A percentile compares a stretch with the other conserved stretches of the same genome.
phyloP scores from a whole-genome alignment of 495 filamentous ascomycete genomes.

The Ramalina intermedia region DNA sequence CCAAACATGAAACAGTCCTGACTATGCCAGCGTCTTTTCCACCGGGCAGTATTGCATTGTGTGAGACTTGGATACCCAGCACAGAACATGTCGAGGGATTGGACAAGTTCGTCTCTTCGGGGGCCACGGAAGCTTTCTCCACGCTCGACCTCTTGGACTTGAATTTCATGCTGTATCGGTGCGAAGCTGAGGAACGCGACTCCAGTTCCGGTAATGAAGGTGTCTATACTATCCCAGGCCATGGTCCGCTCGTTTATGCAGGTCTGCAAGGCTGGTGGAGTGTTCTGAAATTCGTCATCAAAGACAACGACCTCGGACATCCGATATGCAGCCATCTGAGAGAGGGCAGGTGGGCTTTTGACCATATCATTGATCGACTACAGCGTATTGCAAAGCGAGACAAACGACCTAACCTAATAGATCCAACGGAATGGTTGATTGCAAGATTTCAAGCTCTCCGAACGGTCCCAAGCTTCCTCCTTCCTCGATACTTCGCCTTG shows the following conservation, averaged over 20 bases:
- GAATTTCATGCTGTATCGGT: constrained; percentile 84
- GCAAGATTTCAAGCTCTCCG: constrained; percentile 74
- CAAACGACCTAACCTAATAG: constrained; percentile 41
- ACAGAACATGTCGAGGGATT: constrained; percentile 67
- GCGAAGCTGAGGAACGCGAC: constrained; percentile 83
- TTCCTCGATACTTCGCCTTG: constrained; percentile 86
- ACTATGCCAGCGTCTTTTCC: constrained; percentile 69
- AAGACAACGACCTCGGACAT: constrained; percentile 82
- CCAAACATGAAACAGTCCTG: constrained; percentile 59
- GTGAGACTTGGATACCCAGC: constrained; percentile 85
- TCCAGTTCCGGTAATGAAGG: constrained; percentile 68
- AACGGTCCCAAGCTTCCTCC: constrained; percentile 70
- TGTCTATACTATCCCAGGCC: constrained; percentile 68
- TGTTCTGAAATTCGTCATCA: constrained; percentile 68
- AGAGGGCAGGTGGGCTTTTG: constrained; percentile 86
- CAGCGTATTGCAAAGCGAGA: constrained; percentile 51
- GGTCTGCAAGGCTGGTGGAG: constrained; percentile 99
- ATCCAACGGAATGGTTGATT: constrained; percentile 62
- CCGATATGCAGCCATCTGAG: constrained; percentile 85
- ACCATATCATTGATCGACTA: constrained; percentile 69
- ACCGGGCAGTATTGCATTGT: constrained; percentile 85
- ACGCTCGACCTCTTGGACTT: constrained; percentile 63
- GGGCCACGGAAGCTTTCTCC: constrained; percentile 66
- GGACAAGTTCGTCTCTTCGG: constrained; percentile 69
- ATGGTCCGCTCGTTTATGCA: constrained; percentile 81